A percentile compares a stretch with the other conserved stretches of the same genome.
phyloP scores from a whole-genome alignment of 768 basidiomycete genomes.

The Brasilioporus rufonigricans region DNA sequence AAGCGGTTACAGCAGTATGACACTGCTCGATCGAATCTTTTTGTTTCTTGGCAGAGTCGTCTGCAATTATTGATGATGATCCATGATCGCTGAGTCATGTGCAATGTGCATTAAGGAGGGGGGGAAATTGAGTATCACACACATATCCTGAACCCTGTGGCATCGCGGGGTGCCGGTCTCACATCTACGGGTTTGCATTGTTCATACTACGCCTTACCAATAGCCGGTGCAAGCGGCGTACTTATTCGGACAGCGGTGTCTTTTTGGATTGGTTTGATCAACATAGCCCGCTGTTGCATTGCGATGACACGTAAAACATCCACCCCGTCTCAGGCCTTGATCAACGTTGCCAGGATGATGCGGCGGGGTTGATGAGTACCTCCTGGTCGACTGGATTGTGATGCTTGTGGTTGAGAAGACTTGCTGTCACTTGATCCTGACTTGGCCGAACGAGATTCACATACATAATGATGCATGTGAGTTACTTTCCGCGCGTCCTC shows the following conservation, averaged over 20 bases:
- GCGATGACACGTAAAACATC: slow-evolving; percentile 23
- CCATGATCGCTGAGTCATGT: neutral
- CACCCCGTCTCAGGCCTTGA: slow-evolving; percentile 4
- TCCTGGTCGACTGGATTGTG: neutral
- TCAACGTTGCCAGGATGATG: neutral
- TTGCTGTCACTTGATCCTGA: neutral
- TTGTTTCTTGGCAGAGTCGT: neutral
- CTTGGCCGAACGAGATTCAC: neutral
- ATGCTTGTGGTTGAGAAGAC: neutral
- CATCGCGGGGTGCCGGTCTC: neutral
- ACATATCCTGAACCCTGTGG: neutral
- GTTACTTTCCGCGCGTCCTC: neutral
- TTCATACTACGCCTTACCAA: neutral
- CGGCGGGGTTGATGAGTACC: neutral
- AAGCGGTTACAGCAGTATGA: too few species aligned
- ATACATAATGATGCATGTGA: neutral
- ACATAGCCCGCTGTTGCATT: slow-evolving; percentile 9
- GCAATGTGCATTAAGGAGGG: too few species aligned
- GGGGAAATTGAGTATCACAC: neutral
- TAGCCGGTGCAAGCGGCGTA: neutral
- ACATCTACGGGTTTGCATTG: neutral
- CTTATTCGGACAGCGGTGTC: slow-evolving; percentile 3
- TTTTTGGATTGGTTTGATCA: slow-evolving; percentile 6
- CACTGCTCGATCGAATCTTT: neutral
- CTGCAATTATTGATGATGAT: neutral